phyloP scores from a whole-genome alignment of 2,329 filamentous ascomycete species.

The Arachnomyces sp. region DNA sequence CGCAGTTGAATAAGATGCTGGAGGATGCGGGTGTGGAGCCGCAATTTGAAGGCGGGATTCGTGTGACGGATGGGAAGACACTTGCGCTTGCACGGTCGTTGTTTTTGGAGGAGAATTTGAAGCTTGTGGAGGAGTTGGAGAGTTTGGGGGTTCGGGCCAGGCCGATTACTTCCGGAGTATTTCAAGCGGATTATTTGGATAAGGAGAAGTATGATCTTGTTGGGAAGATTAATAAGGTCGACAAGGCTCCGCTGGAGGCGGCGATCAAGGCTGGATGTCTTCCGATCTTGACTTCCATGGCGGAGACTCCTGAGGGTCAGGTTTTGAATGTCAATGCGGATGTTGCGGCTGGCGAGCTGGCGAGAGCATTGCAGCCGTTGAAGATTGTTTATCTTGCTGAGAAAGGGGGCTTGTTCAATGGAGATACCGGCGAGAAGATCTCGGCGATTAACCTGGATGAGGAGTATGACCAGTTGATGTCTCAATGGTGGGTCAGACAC shows the following conservation, averaged over 20 bases:
- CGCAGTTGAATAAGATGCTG: conserved; percentile 86
- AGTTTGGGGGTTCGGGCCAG: conserved; percentile 81
- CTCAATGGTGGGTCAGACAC: conserved; percentile 88
- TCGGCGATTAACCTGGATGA: conserved; percentile 96
- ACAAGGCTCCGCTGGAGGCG: conserved; percentile 81
- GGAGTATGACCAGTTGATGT: conserved; percentile 89
- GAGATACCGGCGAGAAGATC: conserved; percentile 88
- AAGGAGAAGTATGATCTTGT: conserved; percentile 95
- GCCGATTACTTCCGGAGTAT: conserved; percentile 81
- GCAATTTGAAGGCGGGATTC: conserved; percentile 91
- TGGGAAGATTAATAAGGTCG: conserved; percentile 88
- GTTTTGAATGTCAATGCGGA: conserved; percentile 97
- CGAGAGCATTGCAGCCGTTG: conserved; percentile 77
- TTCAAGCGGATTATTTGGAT: conserved; percentile 89
- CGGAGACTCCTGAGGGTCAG: conserved; percentile 83
- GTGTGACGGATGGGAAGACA: conserved; percentile 93
- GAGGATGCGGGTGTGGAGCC: conserved; percentile 89
- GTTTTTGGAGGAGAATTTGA: conserved; percentile 92
- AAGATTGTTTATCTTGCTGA: conserved; percentile 99
- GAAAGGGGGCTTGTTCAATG: conserved; percentile 93
- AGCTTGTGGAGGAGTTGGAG: conserved; percentile 82
- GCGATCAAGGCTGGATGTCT: conserved; percentile 87
- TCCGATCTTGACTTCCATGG: conserved; percentile 92
- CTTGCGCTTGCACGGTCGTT: conserved; percentile 82
- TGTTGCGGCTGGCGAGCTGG: conserved; percentile 88